phyloP scores from a whole-genome alignment of 176 grass and related monocot genomes.

The Carex parvula region DNA sequence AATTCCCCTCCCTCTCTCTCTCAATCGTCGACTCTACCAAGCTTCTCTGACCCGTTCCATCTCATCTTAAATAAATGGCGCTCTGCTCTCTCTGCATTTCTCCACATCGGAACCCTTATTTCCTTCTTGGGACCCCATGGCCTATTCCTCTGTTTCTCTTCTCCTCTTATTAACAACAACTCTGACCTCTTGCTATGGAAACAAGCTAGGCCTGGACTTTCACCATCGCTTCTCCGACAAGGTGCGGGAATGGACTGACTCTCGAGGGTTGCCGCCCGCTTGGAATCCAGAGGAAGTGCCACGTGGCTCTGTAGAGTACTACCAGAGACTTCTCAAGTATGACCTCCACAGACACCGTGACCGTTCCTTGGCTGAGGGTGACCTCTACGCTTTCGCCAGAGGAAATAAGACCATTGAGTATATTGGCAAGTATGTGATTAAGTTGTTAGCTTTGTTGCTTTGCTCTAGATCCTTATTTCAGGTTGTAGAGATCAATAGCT shows the following conservation, averaged over 20 bases:
- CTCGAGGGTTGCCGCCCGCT: conserved; percentile 25
- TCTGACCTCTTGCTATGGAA: not conserved
- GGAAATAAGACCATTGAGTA: conserved; percentile 44
- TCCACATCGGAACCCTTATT: not conserved
- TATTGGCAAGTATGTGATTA: conserved; percentile 18
- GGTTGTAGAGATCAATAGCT: not conserved
- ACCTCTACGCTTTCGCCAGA: conserved; percentile 36
- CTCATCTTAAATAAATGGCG: not conserved
- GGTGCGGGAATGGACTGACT: conserved; percentile 49
- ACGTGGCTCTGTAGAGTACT: conserved; percentile 56
- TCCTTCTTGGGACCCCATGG: not conserved
- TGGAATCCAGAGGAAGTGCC: conserved; percentile 17
- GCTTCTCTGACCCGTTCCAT: not conserved
- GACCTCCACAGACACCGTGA: conserved; percentile 36
- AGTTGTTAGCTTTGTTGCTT: not conserved
- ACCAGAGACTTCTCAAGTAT: conserved; percentile 42
- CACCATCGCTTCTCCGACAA: conserved; percentile 70
- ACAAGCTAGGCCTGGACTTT: conserved; percentile 54
- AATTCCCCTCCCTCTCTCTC: not conserved
- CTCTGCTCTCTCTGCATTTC: not conserved
- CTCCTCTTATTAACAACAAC: not conserved
- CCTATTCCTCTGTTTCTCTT: not conserved
- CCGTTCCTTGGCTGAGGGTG: conserved; percentile 33
- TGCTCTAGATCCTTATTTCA: not conserved
- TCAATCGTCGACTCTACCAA: not conserved